Evolutionary conservation across 768 basidiomycete species (phyloP).

Genomic region (Hygrophorus russula): DNA sequence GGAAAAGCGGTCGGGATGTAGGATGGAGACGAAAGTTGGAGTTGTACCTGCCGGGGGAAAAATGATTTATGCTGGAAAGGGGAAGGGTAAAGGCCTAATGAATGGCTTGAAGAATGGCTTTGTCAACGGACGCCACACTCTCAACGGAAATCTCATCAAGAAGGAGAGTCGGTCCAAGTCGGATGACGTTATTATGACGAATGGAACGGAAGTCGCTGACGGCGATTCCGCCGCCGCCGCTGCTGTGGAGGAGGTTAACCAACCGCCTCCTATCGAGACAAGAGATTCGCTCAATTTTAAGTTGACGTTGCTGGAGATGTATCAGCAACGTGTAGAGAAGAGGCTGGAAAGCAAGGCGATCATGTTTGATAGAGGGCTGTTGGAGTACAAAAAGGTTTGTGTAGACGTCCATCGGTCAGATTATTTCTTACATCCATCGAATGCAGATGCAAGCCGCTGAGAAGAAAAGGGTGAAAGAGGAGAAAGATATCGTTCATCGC

Average conservation of each 20-base stretch:
- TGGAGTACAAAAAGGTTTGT: constrained; percentile 87
- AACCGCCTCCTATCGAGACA: constrained; percentile 76
- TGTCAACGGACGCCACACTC: constrained; percentile 1
- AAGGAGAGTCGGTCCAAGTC: constrained; percentile 23
- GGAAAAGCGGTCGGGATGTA: constrained; percentile 21
- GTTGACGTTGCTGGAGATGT: constrained; percentile 81
- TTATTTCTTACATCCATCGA: constrained; percentile 7
- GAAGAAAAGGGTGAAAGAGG: constrained; percentile 84
- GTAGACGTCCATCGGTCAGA: background rate
- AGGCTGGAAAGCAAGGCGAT: constrained; percentile 76
- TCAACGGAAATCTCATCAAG: constrained; percentile 27
- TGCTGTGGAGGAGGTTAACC: constrained; percentile 50
- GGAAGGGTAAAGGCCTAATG: constrained; percentile 27
- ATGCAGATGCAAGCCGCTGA: constrained; percentile 80
- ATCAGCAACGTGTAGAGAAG: constrained; percentile 79
- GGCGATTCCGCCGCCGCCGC: constrained; percentile 28
- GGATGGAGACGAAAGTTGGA: background rate
- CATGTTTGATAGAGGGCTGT: constrained; percentile 83
- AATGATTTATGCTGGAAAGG: constrained; percentile 25
- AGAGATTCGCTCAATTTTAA: constrained; percentile 80
- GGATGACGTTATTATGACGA: constrained; percentile 37
- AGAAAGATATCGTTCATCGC: constrained; percentile 82
- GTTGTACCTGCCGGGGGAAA: constrained; percentile 19
- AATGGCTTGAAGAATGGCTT: constrained; percentile 28
- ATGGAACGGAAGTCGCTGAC: constrained; percentile 36